Conservation (phyloP, 2,329 filamentous ascomycete species). For the Fusarium brachygibbosum region DNA sequence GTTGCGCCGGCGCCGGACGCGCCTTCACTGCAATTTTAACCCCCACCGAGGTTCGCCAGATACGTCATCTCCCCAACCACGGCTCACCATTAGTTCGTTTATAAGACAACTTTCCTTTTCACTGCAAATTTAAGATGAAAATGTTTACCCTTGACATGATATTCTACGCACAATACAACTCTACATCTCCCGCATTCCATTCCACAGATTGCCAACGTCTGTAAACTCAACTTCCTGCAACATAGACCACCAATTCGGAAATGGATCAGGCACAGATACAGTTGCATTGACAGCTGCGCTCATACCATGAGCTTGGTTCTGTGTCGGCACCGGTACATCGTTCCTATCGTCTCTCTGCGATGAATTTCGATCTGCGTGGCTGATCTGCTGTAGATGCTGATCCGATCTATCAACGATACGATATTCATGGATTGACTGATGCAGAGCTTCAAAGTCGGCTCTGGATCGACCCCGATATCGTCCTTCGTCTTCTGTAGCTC, state of each 20-base stretch:
- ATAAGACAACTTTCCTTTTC: no score
- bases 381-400: constrained; percentile 42
- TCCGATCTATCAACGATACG: constrained; percentile 40
- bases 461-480: constrained; percentile 38
- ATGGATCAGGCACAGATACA: constrained; percentile 32
- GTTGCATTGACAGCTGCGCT: not conserved
- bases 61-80: no score
- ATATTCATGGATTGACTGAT: constrained; percentile 44
- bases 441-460: constrained; percentile 38
- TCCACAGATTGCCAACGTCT: constrained; percentile 32
- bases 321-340: not conserved
- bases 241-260: constrained; percentile 48
- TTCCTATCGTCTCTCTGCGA: not conserved
- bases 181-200: constrained; percentile 11
- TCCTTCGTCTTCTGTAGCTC: constrained; percentile 40
- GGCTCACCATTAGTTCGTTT: no score
- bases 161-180: no score
- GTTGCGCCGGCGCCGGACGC: no score
- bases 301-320: not conserved
- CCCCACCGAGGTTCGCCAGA: no score
- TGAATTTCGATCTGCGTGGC: constrained; percentile 36
- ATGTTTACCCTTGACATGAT: no score
- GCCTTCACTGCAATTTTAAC: not conserved
- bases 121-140: no score
- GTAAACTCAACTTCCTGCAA: constrained; percentile 46